phyloP scores from a whole-genome alignment of 2,329 filamentous ascomycete genomes.

The Phaeosphaeriaceae sp. region DNA sequence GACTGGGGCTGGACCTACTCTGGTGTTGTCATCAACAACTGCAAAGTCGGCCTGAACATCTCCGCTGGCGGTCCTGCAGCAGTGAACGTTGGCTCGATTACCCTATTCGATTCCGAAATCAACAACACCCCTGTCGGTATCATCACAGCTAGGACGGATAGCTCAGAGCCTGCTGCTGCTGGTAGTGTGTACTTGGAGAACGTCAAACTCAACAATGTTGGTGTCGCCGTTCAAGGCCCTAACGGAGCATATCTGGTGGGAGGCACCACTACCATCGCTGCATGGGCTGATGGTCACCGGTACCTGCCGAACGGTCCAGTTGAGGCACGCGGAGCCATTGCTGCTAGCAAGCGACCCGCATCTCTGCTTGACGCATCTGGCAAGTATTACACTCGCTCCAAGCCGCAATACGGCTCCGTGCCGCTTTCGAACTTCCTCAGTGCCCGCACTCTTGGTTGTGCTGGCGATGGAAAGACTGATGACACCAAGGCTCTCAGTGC shows the following conservation, averaged over 20 bases:
- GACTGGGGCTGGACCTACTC: conserved; percentile 67
- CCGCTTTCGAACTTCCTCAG: conserved; percentile 68
- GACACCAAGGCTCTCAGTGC: conserved; percentile 82
- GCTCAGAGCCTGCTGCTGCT: conserved; percentile 52
- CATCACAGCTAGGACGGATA: conserved; percentile 53
- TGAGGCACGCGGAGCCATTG: conserved; percentile 53
- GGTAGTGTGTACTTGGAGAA: conserved; percentile 65
- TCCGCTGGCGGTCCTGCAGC: conserved; percentile 37
- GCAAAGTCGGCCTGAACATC: conserved; percentile 61
- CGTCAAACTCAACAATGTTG: conserved; percentile 62
- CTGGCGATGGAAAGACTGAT: conserved; percentile 83
- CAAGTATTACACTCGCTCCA: conserved; percentile 60
- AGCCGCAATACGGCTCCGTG: conserved; percentile 56
- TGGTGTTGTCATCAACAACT: conserved; percentile 60
- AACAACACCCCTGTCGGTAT: conserved; percentile 60
- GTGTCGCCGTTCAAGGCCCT: conserved; percentile 27
- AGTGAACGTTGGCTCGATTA: conserved; percentile 62
- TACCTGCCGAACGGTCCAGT: conserved; percentile 49
- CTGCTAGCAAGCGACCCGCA: conserved; percentile 50
- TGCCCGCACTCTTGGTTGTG: conserved; percentile 60
- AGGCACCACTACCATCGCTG: conserved; percentile 26
- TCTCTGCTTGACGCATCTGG: conserved; percentile 54
- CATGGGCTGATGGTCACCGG: conserved; percentile 44
- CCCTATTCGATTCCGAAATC: conserved; percentile 64
- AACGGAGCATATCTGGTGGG: conserved; percentile 36